phyloP scores from a whole-genome alignment of 1,284 basidiomycete species.

The Ustilago crameri region DNA sequence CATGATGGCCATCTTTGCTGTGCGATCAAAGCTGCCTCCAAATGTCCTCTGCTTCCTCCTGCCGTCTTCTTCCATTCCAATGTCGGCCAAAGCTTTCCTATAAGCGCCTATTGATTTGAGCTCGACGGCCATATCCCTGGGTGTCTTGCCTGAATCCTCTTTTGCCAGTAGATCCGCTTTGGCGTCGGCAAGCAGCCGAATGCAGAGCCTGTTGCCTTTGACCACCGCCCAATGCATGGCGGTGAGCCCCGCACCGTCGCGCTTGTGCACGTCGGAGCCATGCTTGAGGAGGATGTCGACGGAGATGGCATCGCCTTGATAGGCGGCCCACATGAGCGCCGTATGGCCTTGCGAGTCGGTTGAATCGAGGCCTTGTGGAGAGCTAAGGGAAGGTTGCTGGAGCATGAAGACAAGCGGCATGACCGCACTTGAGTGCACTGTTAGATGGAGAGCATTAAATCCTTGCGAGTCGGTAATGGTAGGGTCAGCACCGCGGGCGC shows the following conservation, averaged over 20 bases:
- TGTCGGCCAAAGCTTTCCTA: slow-evolving; percentile 86
- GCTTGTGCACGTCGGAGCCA: slow-evolving; percentile 80
- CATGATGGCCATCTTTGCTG: slow-evolving; percentile 84
- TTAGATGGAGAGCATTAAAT: slow-evolving; percentile 94
- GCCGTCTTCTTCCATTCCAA: slow-evolving; percentile 73
- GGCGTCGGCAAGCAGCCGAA: slow-evolving; percentile 83
- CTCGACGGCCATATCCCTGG: slow-evolving; percentile 93
- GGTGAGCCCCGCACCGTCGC: slow-evolving; percentile 84
- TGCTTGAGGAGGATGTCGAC: slow-evolving; percentile 90
- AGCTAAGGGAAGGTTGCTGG: slow-evolving; percentile 76
- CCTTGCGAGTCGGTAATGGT: slow-evolving; percentile 90
- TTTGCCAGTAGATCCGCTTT: slow-evolving; percentile 84
- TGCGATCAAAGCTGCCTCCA: slow-evolving; percentile 78
- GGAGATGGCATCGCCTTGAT: slow-evolving; percentile 95
- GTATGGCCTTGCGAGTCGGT: slow-evolving; percentile 90
- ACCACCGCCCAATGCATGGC: slow-evolving; percentile 99
- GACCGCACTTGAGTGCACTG: slow-evolving; percentile 90
- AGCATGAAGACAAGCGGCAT: slow-evolving; percentile 91
- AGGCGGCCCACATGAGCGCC: slow-evolving; percentile 97
- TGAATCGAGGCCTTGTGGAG: slow-evolving; percentile 44
- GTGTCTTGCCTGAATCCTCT: slow-evolving; percentile 86
- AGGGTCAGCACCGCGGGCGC: slow-evolving; percentile 89
- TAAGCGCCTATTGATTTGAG: slow-evolving; percentile 83
- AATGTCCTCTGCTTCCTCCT: slow-evolving; percentile 37
- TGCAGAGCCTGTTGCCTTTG: slow-evolving; percentile 85